Percentiles rank a stretch among this genome's conserved stretches.
phyloP scores from a whole-genome alignment of 805 yeast genomes.

The Kregervanrija pseudodelftensis region DNA sequence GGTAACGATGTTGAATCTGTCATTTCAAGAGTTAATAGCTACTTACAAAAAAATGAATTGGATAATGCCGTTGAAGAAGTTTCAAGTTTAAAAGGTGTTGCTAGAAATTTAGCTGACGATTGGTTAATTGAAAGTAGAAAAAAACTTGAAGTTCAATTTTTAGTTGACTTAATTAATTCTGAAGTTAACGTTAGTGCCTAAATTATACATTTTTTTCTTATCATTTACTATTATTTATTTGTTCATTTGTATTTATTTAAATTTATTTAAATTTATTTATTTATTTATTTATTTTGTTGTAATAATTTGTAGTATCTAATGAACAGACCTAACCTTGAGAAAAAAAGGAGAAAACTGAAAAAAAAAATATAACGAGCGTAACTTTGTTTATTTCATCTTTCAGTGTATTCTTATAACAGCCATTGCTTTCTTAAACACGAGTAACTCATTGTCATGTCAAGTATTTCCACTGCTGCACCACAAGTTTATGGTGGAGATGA shows the following conservation, averaged over 20 bases:
- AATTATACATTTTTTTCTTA: background rate
- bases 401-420: no score
- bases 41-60: conserved; percentile 67
- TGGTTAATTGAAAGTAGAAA: conserved; percentile 89
- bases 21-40: conserved; percentile 75
- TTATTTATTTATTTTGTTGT: background rate
- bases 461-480: conserved; percentile 31
- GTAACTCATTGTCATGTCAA: conserved; percentile 7
- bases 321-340: no score
- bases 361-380: no score
- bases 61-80: conserved; percentile 91
- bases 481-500: conserved; percentile 69
- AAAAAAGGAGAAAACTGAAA: no score
- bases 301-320: no score
- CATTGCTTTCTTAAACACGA: no score
- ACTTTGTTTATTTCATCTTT: no score
- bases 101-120: conserved; percentile 80
- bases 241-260: background rate
- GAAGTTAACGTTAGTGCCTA: conserved; percentile 42
- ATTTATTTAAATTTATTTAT: background rate
- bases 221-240: background rate
- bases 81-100: conserved; percentile 86
- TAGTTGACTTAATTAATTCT: conserved; percentile 60
- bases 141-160: conserved; percentile 80
- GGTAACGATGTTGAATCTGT: conserved; percentile 87